Evolutionary conservation across 2,329 filamentous ascomycete genomes (phyloP), one percentile per base, ranked within the genome.

Genomic region (Colletotrichum kahawae): DNA sequence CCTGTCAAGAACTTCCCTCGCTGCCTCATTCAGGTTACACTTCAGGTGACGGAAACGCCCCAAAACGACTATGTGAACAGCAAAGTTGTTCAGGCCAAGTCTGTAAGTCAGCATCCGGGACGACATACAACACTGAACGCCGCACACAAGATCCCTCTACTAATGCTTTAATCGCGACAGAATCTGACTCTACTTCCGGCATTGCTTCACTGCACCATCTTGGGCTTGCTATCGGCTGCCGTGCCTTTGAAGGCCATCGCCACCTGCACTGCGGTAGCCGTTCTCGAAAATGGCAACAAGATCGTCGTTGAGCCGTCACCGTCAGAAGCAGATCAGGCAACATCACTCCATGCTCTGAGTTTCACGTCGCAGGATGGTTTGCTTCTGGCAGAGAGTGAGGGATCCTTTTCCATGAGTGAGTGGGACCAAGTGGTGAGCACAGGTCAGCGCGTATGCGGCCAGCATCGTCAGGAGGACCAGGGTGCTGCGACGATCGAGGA

Each of bases 181-280:
- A 94, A 95, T 82, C 89, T 98, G 56, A 89, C 93, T 64, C 88
- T 98, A 60, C 91, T 99, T 70, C 95, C 97, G 29, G 91, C 94
- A 38, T 89, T 98, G 77, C 86, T 98, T 34, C 95, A 98, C 83
- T 93, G 95, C 2, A 90, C 95, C 7, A 87, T 96, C 48, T 87
- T 97, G 51, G 92, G 95, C 27, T 90, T 98, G 18, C 87, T 98
- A 43, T 95, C 95, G 57, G 95, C 94, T 31, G 93, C 94, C 2
- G 90, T 98, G 38, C 95, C 96, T 14, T 89, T 98, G 80, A 92
- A 92, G 59, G 92, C 93, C 76, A 94, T 94, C 14, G 90, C 93
- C 57, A 92, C 92, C 21, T 90, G 94, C 4, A 90, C 90, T 1
- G 85, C 94, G 24, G 84, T 95, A 76, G 92, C 92, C 27, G 87